Base-by-base conservation (phyloP, 208 protist species). In the Crithidia expoeki region DNA sequence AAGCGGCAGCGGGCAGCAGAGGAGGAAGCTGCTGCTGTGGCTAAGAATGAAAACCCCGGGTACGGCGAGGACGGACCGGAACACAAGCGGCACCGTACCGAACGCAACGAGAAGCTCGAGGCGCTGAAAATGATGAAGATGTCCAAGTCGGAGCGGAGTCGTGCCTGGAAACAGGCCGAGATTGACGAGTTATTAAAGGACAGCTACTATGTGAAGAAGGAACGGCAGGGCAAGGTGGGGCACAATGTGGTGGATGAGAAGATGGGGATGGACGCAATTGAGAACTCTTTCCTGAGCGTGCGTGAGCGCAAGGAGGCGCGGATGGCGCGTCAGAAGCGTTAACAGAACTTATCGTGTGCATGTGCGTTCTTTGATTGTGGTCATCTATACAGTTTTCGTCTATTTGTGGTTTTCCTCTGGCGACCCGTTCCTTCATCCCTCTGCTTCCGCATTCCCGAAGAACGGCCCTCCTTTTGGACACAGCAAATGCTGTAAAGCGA, bases 191-290 rank as follows among this genome's bases (percentile, higher is more conserved):
- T 96, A 53, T 53, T 96, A 32, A 94, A 94, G 74, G 92, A 96
- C 63, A 93, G 86, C 70, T 96, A 96, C 74, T 95, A 94, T 76
- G 88, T 96, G 25, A 96, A 94, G 82, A 93, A 95, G 84, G 92
- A 96, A 79, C 61, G 79, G 12, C 84, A 72, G 12, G 92, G 92
- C 0, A 82, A 81, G 46, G 58, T 96, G 12, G 85, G 74, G 38
- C 47, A 68, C 11, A 76, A 83, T 34, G 80, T 78, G 11, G 85
- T 96, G 46, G 89, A 96, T 52, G 83, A 89, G 44, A 88, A 88
- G 70, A 89, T 96, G 85, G 89, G 89, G 67, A 72, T 95, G 19
- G 74, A 92, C 59, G 89, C 92, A 0, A 90, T 96, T 68, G 92
- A 96, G 53, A 96, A 96, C 70, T 79, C 92, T 19, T 78, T 94